A percentile compares a stretch with the other conserved stretches of the same genome.
Evolutionary conservation across 2,329 filamentous ascomycete species (phyloP).

Genomic region (Juglanconis juglandina): DNA sequence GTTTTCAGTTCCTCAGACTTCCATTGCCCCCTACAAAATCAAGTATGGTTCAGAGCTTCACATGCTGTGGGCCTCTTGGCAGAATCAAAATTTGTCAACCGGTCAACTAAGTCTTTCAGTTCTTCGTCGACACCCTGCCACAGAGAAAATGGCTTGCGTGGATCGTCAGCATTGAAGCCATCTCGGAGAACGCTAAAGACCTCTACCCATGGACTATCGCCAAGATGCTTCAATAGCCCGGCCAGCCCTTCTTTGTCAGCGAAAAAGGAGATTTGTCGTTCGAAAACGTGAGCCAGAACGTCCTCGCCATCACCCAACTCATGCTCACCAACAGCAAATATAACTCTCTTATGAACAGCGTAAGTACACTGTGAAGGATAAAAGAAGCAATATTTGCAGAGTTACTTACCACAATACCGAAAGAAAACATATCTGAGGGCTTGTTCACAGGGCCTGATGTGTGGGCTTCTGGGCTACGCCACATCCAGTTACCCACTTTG

Average conservation of each 20-base stretch:
- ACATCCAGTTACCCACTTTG: conserved; percentile 3
- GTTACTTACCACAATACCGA: conserved; percentile 3
- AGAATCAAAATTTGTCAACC: conserved; percentile 2
- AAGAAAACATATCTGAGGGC: conserved; percentile 7
- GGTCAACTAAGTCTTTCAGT: neutral
- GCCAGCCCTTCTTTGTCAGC: conserved; percentile 6
- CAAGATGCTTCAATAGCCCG: conserved; percentile 1
- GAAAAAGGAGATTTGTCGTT: conserved; percentile 6
- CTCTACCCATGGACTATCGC: conserved; percentile 4
- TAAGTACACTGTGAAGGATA: conserved; percentile 1
- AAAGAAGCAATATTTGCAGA: neutral
- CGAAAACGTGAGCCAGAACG: neutral
- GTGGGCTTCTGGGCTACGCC: conserved; percentile 1
- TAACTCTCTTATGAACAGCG: conserved; percentile 1
- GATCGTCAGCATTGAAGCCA: conserved; percentile 4
- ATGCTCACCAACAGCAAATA: conserved; percentile 7
- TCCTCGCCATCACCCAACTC: conserved; percentile 5
- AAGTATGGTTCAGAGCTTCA: conserved; percentile 3
- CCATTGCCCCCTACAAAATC: neutral
- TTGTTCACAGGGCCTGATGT: conserved; percentile 1
- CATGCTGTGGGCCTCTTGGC: neutral
- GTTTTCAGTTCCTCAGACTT: too few relatives aligned
- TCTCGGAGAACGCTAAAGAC: conserved; percentile 1
- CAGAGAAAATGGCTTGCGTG: neutral
- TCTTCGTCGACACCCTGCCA: conserved; percentile 1